Evolutionary conservation across 257 asterid species (phyloP), one percentile per base, ranked within the genome.

Genomic region (Primulina tabacum): DNA sequence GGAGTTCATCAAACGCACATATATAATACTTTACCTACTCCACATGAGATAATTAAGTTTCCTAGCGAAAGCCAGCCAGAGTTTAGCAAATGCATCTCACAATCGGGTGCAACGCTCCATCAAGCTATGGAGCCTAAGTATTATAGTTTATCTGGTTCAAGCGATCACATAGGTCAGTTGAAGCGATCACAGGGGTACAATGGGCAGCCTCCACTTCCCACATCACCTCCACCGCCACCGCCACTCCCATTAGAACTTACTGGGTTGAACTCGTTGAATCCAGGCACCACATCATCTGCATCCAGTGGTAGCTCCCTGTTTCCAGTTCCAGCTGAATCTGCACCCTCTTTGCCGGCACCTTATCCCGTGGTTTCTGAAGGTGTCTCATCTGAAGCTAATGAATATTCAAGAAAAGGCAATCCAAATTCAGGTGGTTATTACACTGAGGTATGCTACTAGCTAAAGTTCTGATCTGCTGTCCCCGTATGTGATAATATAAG

Each of bases 201-300:
- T 73, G 79, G 74, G 29, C 95, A 78, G 77, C 94, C 92, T 61
- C 94, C 98, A 20, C 94, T 89, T 50, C 96, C 92, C 52, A 62
- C 80, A 26, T 83, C 94, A 2, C 98, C 96, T 8, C n/a, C n/a
- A n/a, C n/a, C n/a, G n/a, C 90, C 95, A 18, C 95, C 92, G 8
- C 89, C 95, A 4, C 85, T 82, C 64, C 92, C 90, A 1, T 68
- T 33, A 58, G 95, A 86, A 71, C 83, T 81, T 7, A 85, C 84
- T 5, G 80, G 75, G 72, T 80, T 56, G 37, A 79, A 43, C 59
- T 78, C 77, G 65, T 40, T 80, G 1, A 86, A 83, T 70, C 69
- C 71, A 5, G 75, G 69, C 59, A 79, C 76, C 64, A 71, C 84
- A n/a, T 76, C 80, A 30, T 80, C 89, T 74, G 79, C 84, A 47